These are phyloP conservation scores for Flaveria robusta DNA, from an alignment of 129 eudicot genomes.

Conservation along the genomic window DNA sequence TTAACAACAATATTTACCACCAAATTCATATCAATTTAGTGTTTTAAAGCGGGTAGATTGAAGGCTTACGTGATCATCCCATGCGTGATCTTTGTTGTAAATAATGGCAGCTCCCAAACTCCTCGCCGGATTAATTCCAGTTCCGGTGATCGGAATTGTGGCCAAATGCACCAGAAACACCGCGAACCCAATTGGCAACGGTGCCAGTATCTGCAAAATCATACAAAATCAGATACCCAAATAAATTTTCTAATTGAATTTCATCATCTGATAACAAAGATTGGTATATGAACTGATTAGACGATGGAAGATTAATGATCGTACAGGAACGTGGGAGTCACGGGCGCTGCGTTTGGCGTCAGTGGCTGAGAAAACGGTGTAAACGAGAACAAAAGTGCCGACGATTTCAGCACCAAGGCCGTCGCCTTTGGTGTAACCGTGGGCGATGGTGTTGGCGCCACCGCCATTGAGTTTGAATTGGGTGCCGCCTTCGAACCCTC, in stretches of 20 bases:
- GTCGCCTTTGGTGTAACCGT: slow-evolving; percentile 77
- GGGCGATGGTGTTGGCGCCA: slow-evolving; percentile 64
- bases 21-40: background rate
- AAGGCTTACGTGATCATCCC: slow-evolving; percentile 77
- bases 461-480: slow-evolving; percentile 55
- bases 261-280: background rate
- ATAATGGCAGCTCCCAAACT: slow-evolving; percentile 87
- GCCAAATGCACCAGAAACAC: slow-evolving; percentile 86
- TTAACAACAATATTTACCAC: background rate
- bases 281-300: background rate
- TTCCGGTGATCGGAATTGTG: slow-evolving; percentile 76
- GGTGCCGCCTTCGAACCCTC: slow-evolving; percentile 53
- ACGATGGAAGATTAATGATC: background rate
- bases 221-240: background rate
- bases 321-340: slow-evolving; percentile 43
- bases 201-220: slow-evolving; percentile 63
- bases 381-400: slow-evolving; percentile 83
- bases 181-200: slow-evolving; percentile 82
- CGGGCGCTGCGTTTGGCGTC: slow-evolving; percentile 46
- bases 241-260: background rate
- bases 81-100: slow-evolving; percentile 70
- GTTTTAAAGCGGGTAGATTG: background rate
- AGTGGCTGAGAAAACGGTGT: slow-evolving; percentile 59
- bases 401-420: slow-evolving; percentile 83
- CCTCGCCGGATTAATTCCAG: slow-evolving; percentile 86